These are phyloP conservation scores for Calcarisporium arbuscula DNA, from an alignment of 2,329 filamentous ascomycete genomes.

Conservation along the genomic window DNA sequence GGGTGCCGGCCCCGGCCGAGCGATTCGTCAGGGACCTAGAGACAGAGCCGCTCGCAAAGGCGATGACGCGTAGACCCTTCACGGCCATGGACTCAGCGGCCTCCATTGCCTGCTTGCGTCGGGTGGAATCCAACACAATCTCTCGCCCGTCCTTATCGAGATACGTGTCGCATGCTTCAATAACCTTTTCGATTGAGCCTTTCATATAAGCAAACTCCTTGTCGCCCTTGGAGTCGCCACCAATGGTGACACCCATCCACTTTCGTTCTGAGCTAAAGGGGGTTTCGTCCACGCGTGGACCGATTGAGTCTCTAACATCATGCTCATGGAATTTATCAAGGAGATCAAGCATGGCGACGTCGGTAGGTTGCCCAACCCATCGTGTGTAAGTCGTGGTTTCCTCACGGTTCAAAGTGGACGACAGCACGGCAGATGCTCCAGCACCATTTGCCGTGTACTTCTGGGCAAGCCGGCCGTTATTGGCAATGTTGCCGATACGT, in stretches of 20 bases:
- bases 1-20: constrained; percentile 28
- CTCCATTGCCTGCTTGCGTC: constrained; percentile 66
- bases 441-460: constrained; percentile 63
- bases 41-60: constrained; percentile 81
- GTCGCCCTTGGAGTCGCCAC: constrained; percentile 50
- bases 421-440: constrained; percentile 68
- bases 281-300: constrained; percentile 75
- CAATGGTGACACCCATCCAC: constrained; percentile 97
- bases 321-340: constrained; percentile 87
- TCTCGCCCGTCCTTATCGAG: constrained; percentile 80
- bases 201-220: constrained; percentile 91
- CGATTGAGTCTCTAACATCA: constrained; percentile 80
- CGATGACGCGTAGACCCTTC: constrained; percentile 83
- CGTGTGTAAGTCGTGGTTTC: constrained; percentile 64
- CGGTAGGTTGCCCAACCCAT: constrained; percentile 95
- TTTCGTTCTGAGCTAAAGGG: constrained; percentile 97
- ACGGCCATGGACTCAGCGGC: constrained; percentile 84
- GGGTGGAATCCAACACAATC: constrained; percentile 71
- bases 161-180: constrained; percentile 86
- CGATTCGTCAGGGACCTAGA: constrained; percentile 37
- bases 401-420: constrained; percentile 65
- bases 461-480: constrained; percentile 79
- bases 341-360: constrained; percentile 93
- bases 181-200: constrained; percentile 80
- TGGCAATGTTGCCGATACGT: constrained; percentile 92